Evolutionary conservation across 495 filamentous ascomycete species (phyloP).

Genomic region (Pseudomonodictys pantanalensis): DNA sequence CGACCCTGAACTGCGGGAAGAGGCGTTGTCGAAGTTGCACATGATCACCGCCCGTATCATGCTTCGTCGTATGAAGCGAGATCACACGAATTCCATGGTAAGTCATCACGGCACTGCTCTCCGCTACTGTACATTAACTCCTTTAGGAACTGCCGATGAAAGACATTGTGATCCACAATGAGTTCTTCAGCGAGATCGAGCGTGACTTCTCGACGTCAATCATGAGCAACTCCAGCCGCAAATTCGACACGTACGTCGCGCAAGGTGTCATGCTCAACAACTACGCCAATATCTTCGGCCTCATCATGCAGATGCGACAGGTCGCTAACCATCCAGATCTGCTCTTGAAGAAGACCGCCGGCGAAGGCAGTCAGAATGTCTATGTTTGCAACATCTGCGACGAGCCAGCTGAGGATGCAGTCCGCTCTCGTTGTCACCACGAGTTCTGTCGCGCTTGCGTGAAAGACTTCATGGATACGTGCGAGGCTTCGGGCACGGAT

Average conservation of each 20-base stretch:
- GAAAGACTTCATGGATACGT: slow-evolving; percentile 75
- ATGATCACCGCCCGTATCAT: slow-evolving; percentile 87
- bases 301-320: slow-evolving; percentile 98
- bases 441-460: slow-evolving; percentile 92
- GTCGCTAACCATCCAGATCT: slow-evolving; percentile 93
- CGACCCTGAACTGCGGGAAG: slow-evolving; percentile 52
- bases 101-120: not conserved
- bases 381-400: slow-evolving; percentile 92
- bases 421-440: slow-evolving; percentile 86
- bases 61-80: slow-evolving; percentile 87
- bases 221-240: slow-evolving; percentile 80
- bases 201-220: slow-evolving; percentile 93
- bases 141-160: slow-evolving; percentile 78
- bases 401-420: slow-evolving; percentile 90
- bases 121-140: not conserved
- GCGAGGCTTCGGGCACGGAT: slow-evolving; percentile 52
- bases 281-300: slow-evolving; percentile 82
- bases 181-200: slow-evolving; percentile 94
- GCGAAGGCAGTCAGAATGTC: slow-evolving; percentile 81
- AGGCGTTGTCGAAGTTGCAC: slow-evolving; percentile 75
- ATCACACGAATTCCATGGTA: slow-evolving; percentile 81
- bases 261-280: slow-evolving; percentile 95
- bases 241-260: slow-evolving; percentile 93
- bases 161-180: slow-evolving; percentile 83
- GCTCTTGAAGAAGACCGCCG: slow-evolving; percentile 84